Evolutionary conservation across 768 basidiomycete species (phyloP).

Genomic region (Naganishia randhawae): DNA sequence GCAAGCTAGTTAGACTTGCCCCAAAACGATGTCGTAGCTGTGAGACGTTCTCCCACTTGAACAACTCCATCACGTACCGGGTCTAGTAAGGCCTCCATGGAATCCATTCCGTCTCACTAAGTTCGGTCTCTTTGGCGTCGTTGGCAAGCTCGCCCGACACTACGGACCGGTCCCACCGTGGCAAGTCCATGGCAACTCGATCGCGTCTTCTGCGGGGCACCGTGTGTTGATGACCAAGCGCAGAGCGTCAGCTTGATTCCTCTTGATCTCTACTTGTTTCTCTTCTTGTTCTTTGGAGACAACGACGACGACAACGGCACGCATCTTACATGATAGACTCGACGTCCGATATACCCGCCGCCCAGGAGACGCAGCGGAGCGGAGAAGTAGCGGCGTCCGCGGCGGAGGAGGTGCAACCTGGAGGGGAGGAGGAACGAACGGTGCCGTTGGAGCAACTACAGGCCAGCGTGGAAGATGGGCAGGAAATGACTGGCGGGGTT

Average conservation of each 20-base stretch:
- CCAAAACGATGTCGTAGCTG: too few relatives aligned
- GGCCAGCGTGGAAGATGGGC: slow-evolving; percentile 12
- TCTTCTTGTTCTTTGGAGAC: not conserved
- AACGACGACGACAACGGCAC: not conserved
- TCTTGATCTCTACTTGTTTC: not conserved
- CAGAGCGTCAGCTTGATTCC: too few relatives aligned
- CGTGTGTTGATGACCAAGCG: too few relatives aligned
- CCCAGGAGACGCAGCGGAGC: not conserved
- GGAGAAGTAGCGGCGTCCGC: not conserved
- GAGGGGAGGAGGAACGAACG: not conserved
- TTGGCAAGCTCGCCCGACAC: too few relatives aligned
- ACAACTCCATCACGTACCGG: too few relatives aligned
- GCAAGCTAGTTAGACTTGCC: too few relatives aligned
- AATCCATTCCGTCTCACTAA: too few relatives aligned
- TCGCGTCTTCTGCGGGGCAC: too few relatives aligned
- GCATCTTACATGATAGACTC: not conserved
- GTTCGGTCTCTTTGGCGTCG: not conserved
- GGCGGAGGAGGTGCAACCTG: not conserved
- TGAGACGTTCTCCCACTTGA: too few relatives aligned
- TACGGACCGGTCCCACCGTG: too few relatives aligned
- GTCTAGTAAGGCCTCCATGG: too few relatives aligned
- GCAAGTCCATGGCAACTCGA: too few relatives aligned
- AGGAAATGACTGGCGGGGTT: not conserved
- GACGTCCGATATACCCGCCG: not conserved
- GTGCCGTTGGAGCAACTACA: not conserved